Percentiles rank a stretch among this genome's conserved stretches.
Evolutionary conservation across 2,329 filamentous ascomycete genomes (phyloP).

Genomic region (Fusarium sp.): DNA sequence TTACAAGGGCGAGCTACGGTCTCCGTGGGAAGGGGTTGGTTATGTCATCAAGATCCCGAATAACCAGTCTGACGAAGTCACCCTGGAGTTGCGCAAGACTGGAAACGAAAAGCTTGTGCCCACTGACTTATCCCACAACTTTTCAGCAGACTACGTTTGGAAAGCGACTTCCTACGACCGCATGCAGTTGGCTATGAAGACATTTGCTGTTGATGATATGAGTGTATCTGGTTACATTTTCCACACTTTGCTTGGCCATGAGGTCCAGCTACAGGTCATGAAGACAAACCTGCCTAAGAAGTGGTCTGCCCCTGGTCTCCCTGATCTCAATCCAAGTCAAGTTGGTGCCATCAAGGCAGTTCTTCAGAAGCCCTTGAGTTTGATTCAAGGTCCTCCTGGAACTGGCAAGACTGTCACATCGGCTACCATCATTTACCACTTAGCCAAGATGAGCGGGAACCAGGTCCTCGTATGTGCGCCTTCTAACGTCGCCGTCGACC

Average conservation of each 20-base stretch:
- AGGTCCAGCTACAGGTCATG: conserved; percentile 93
- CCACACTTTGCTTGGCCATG: conserved; percentile 93
- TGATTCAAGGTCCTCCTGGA: conserved; percentile 96
- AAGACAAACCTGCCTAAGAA: conserved; percentile 96
- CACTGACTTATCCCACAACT: conserved; percentile 96
- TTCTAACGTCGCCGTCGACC: conserved; percentile 97
- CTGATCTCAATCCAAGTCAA: conserved; percentile 94
- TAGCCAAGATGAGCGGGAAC: conserved; percentile 93
- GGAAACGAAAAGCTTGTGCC: conserved; percentile 96
- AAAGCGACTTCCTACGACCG: conserved; percentile 99
- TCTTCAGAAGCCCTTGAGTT: conserved; percentile 88
- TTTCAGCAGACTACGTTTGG: conserved; percentile 99
- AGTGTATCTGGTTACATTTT: conserved; percentile 99
- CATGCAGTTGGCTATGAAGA: conserved; percentile 99
- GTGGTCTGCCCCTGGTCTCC: conserved; percentile 92
- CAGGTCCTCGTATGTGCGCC: conserved; percentile 97
- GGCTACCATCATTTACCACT: conserved; percentile 97
- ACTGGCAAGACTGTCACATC: conserved; percentile 99
- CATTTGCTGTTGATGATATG: conserved; percentile 96
- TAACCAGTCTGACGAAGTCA: conserved; percentile 98
- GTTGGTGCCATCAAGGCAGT: conserved; percentile 97
- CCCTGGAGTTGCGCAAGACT: conserved; percentile 90
- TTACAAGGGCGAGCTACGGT: conserved; percentile 92
- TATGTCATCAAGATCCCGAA: conserved; percentile 99
- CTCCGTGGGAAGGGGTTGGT: conserved; percentile 95